A percentile compares a stretch with the other conserved stretches of the same genome.
phyloP scores from a whole-genome alignment of 495 filamentous ascomycete species.

The Aspergillus steynii region DNA sequence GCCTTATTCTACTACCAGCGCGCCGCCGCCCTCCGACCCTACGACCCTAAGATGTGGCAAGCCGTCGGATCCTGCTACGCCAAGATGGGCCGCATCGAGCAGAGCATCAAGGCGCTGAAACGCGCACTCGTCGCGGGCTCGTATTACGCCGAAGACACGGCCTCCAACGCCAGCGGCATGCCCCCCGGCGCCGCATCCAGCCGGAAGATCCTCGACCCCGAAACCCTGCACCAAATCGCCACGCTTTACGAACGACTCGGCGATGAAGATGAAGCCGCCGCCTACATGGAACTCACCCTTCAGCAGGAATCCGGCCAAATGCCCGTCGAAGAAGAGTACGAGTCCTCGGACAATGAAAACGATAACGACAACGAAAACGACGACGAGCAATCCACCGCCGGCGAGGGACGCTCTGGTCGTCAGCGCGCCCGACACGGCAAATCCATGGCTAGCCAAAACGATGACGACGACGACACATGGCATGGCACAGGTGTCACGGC shows the following conservation, averaged over 20 bases:
- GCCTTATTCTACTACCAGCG: constrained; percentile 97
- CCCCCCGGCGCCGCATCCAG: constrained; percentile 1
- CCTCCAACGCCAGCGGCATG: constrained; percentile 26
- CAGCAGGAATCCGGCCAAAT: constrained; percentile 75
- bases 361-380: constrained; percentile 47
- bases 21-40: constrained; percentile 83
- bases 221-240: constrained; percentile 87
- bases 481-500: constrained; percentile 75
- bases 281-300: constrained; percentile 93
- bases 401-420: constrained; percentile 4
- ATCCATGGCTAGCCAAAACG: constrained; percentile 12
- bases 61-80: constrained; percentile 89
- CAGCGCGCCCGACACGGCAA: constrained; percentile 19
- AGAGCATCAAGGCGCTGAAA: constrained; percentile 93
- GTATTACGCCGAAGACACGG: constrained; percentile 66
- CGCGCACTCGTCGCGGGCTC: constrained; percentile 82
- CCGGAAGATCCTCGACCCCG: constrained; percentile 75
- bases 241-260: constrained; percentile 79
- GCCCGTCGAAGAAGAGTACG: constrained; percentile 28
- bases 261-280: constrained; percentile 74
- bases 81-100: constrained; percentile 75
- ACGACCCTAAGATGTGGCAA: constrained; percentile 98
- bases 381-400: constrained; percentile 35
- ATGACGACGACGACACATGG: constrained; percentile 43
- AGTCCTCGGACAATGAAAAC: constrained; percentile 33